Evolutionary conservation across 352 stramenopile species (phyloP).

Genomic region (Globisporangium paddicum): DNA sequence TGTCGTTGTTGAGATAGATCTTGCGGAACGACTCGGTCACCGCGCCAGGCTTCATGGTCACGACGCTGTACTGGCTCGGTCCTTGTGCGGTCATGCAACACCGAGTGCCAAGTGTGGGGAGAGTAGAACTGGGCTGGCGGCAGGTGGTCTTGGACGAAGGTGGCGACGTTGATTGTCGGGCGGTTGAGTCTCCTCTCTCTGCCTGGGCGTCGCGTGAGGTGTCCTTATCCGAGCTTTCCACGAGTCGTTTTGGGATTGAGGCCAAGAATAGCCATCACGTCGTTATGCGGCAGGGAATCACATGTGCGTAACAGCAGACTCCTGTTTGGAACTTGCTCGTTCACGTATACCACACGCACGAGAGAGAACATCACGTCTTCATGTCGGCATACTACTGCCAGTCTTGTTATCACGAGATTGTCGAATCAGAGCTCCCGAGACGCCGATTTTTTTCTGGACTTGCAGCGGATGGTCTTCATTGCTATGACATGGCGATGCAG

Average conservation of each 20-base stretch:
- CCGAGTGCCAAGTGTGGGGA: not conserved
- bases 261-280: not conserved
- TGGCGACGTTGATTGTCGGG: not conserved
- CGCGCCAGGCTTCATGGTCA: not conserved
- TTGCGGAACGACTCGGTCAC: slow-evolving; percentile 35
- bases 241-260: not conserved
- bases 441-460: no score
- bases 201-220: not conserved
- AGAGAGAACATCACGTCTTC: no score
- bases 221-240: not conserved
- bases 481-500: no score
- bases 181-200: not conserved
- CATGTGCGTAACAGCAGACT: no score
- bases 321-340: no score
- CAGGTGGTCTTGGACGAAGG: not conserved
- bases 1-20: slow-evolving; percentile 54
- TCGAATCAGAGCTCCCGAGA: no score
- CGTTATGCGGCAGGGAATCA: no score
- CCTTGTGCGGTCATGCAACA: slow-evolving; percentile 7
- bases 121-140: not conserved
- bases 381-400: no score
- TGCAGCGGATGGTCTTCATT: no score
- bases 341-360: no score
- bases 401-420: no score
- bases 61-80: slow-evolving; percentile 1